Percentiles rank a stretch among this genome's conserved stretches.
Evolutionary conservation across 306 rosid genomes (phyloP).

Genomic region (Luffa aegyptiaca): DNA sequence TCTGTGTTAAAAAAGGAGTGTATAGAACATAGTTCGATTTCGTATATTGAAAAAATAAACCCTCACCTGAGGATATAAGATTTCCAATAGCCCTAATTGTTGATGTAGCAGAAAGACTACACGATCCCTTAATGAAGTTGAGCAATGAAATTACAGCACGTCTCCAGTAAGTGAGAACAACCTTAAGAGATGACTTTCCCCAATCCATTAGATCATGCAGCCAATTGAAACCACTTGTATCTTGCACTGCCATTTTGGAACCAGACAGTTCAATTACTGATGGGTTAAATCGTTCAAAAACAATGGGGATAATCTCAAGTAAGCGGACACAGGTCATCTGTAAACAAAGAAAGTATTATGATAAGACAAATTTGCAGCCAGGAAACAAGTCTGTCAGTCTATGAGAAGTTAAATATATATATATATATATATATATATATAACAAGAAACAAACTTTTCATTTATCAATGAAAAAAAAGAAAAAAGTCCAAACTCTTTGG

Average conservation of each 20-base stretch:
- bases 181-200: conserved; percentile 90
- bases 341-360: conserved; percentile 22
- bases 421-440: no score
- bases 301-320: conserved; percentile 81
- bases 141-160: conserved; percentile 48
- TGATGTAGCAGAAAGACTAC: conserved; percentile 29
- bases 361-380: not conserved
- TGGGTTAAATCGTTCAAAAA: conserved; percentile 39
- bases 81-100: conserved; percentile 53
- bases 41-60: conserved; percentile 1
- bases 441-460: no score
- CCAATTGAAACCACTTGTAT: conserved; percentile 49
- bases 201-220: conserved; percentile 74
- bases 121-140: conserved; percentile 46
- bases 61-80: conserved; percentile 56
- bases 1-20: not conserved
- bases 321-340: conserved; percentile 97
- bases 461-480: no score
- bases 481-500: not conserved
- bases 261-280: conserved; percentile 18
- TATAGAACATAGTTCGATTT: not conserved
- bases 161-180: conserved; percentile 78
- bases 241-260: conserved; percentile 24
- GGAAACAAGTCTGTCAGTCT: not conserved
- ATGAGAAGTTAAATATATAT: not conserved